Percentiles rank a stretch among this genome's conserved stretches.
phyloP scores from a whole-genome alignment of 352 stramenopile species.

The Pythium monospermum region DNA sequence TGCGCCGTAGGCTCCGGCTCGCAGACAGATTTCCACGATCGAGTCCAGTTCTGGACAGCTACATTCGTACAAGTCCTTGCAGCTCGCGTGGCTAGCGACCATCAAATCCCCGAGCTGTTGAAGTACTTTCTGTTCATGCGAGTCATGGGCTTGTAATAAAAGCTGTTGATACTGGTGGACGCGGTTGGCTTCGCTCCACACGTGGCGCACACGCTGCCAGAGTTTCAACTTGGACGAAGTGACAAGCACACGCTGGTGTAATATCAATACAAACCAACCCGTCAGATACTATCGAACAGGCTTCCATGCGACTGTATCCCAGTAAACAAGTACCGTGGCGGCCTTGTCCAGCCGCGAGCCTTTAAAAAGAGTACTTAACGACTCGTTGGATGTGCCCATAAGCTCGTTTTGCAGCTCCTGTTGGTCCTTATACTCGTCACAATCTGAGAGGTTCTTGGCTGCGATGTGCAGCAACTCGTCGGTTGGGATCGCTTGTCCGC shows the following conservation, averaged over 20 bases:
- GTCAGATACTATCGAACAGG: conserved; percentile 1
- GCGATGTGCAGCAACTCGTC: conserved; percentile 27
- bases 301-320: too few species aligned
- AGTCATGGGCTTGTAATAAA: conserved; percentile 17
- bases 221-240: conserved; percentile 31
- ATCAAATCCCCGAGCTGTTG: conserved; percentile 60
- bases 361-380: conserved; percentile 26
- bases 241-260: conserved; percentile 3
- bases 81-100: conserved; percentile 60
- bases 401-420: conserved; percentile 29
- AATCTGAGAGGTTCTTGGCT: conserved; percentile 13
- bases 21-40: conserved; percentile 41
- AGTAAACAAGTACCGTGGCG: conserved; percentile 31
- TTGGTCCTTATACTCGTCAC: conserved; percentile 26
- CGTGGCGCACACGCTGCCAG: conserved; percentile 54
- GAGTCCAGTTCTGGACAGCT: conserved; percentile 65
- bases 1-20: conserved; percentile 51
- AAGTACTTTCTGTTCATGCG: neutral
- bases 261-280: neutral
- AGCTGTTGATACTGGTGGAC: conserved; percentile 41
- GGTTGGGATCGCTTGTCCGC: conserved; percentile 9
- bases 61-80: conserved; percentile 66
- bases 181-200: conserved; percentile 63
- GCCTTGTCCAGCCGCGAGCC: conserved; percentile 29
- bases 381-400: neutral